Evolutionary conservation across 345 rosid species (phyloP).

Genomic region (Eucalyptus virginea): DNA sequence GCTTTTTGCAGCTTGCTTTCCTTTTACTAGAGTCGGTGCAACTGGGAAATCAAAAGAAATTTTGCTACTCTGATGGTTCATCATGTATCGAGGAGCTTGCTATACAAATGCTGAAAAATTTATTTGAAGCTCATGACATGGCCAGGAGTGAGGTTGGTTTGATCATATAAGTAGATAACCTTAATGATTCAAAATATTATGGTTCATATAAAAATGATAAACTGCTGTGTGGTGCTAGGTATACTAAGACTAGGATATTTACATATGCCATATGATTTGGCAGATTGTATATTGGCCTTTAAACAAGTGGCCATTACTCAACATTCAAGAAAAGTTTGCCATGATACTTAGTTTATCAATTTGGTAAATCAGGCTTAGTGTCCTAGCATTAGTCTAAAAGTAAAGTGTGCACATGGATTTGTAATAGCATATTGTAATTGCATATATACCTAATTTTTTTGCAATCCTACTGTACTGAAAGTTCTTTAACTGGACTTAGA

Average conservation of each 20-base stretch:
- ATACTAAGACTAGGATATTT: neutral
- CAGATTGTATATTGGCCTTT: neutral
- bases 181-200: neutral
- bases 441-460: neutral
- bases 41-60: constrained; percentile 17
- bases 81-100: constrained; percentile 63
- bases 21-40: constrained; percentile 55
- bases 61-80: constrained; percentile 23
- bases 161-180: neutral
- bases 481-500: neutral
- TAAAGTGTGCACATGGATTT: neutral
- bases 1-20: constrained; percentile 64
- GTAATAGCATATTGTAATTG: neutral
- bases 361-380: neutral
- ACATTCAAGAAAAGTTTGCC: neutral
- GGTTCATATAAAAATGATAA: neutral
- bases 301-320: neutral
- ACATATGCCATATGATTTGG: neutral
- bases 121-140: constrained; percentile 79
- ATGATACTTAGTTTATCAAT: neutral
- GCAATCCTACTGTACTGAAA: neutral
- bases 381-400: neutral
- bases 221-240: neutral
- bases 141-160: constrained; percentile 68
- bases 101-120: constrained; percentile 51